Evolutionary conservation across 768 basidiomycete species (phyloP), one percentile per base, ranked within the genome.

Genomic region (Erythrobasidium yunnanense): DNA sequence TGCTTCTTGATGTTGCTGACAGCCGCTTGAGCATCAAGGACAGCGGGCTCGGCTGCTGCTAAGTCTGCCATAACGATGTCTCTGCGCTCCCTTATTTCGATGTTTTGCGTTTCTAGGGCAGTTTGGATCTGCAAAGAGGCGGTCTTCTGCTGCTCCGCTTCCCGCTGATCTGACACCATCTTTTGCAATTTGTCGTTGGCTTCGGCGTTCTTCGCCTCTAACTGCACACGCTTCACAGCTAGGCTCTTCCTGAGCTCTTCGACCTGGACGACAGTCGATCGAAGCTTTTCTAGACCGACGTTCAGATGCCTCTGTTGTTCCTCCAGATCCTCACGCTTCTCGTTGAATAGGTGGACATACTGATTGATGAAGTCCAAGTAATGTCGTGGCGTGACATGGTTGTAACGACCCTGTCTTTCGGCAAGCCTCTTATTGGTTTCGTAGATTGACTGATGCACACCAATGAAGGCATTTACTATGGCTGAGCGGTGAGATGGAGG

Each of bases 361-460:
- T 99, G 95, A 70, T 92, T 88, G 78, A 99, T 93, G 75, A 99
- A 99, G 73, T 99, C 95, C 65, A 99, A 82, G 76, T 96, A 99
- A 76, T 99, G 95, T 13, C 95, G 84, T 0, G 95, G 95, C 1
- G 95, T 99, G 11, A 92, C 89, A 75, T 95, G 89, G 75, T 95
- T 92, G 76, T 90, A 88, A 38, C 90, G 85, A n/a, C 92, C 93
- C 78, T 91, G 90, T 53, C 90, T 82, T 29, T 90, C 85, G 71
- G 88, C 89, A 67, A 97, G 82, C 55, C 87, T 84, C 58, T 85
- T 83, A 72, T 93, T 97, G 79, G 92, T 86, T 71, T 84, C 85
- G 76, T 91, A 86, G 72, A 97, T 79, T 1, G 90, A 87, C 69
- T 85, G 82, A 73, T 99, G 95, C 8, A 96, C 88, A 70, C 86